Evolutionary conservation across 306 rosid genomes (phyloP), one percentile per base, ranked within the genome.

Genomic region (Lathyrus tuberosus): DNA sequence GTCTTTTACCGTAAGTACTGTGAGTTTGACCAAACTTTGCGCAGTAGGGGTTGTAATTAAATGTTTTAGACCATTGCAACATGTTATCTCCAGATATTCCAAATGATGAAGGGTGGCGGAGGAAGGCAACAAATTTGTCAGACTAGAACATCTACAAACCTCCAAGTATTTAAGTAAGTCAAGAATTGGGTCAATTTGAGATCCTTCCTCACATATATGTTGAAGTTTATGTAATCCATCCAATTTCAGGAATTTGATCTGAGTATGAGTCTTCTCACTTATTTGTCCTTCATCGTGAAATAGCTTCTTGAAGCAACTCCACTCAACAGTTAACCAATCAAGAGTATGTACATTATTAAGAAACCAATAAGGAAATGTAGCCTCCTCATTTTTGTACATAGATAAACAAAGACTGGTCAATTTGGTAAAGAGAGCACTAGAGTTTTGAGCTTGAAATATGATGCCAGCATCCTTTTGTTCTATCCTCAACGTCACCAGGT

Each of bases 311-410:
- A 51, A 51, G 6, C 30, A 18, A 18, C 58, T 51, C 0, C 2
- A 9, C 2, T 9, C 30, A 51, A 51, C 3, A 9, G 0, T 0
- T 51, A 51, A 26, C 2, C 0, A 0, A 2, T 51, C n/a, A 51
- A 51, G 30, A 51, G 14, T 3, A 4, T 4, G 30, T 5, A 20
- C 58, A 10, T 51, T 51, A 18, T 51, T 5, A 51, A 51, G 28
- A 51, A 51, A 51, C 58, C 58, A 51, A 51, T 51, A 51, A 18
- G 57, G 57, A 51, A 51, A 51, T 51, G 14, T 18, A 18, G 12
- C 28, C 1, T 16, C 22, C 10, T 51, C 58, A 18, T 8, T 10
- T 0, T 51, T 20, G 18, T 17, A 51, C 10, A 3, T 0, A 3
- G 3, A 0, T 26, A 51, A 10, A 9, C 3, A 0, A 52, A 52